These are phyloP conservation scores for Neopestalotiopsis rosae DNA, from an alignment of 2,329 filamentous ascomycete species.

Conservation along the genomic window DNA sequence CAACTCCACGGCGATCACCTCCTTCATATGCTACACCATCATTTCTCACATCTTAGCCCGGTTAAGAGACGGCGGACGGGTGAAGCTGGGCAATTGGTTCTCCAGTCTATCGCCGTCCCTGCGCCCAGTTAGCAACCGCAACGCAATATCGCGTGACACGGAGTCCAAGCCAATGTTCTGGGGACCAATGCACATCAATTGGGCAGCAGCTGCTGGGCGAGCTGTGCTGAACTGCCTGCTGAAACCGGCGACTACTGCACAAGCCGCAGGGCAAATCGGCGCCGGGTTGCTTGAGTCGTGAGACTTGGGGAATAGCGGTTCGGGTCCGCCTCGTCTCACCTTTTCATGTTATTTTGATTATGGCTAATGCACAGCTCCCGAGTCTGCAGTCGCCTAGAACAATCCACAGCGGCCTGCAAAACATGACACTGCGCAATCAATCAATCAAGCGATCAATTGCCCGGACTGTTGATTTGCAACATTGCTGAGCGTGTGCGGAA, in stretches of 20 bases:
- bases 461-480: neutral
- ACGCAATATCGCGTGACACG: neutral
- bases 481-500: neutral
- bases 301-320: constrained; percentile 7
- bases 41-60: too few relatives aligned
- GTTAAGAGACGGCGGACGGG: too few relatives aligned
- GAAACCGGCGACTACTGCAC: constrained; percentile 7
- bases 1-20: neutral
- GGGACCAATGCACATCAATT: neutral
- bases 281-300: constrained; percentile 10
- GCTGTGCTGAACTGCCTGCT: neutral
- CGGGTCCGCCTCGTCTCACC: constrained; percentile 8
- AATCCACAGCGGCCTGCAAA: too few relatives aligned
- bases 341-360: neutral
- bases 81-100: too few relatives aligned
- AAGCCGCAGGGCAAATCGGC: neutral
- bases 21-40: neutral
- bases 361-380: neutral
- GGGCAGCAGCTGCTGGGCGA: neutral
- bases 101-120: too few relatives aligned
- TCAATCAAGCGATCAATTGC: too few relatives aligned
- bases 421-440: too few relatives aligned
- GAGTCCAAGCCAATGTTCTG: neutral
- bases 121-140: neutral
- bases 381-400: neutral